Evolutionary conservation across 176 grass and related monocot genomes (phyloP).

Genomic region (Microstegium vimineum): DNA sequence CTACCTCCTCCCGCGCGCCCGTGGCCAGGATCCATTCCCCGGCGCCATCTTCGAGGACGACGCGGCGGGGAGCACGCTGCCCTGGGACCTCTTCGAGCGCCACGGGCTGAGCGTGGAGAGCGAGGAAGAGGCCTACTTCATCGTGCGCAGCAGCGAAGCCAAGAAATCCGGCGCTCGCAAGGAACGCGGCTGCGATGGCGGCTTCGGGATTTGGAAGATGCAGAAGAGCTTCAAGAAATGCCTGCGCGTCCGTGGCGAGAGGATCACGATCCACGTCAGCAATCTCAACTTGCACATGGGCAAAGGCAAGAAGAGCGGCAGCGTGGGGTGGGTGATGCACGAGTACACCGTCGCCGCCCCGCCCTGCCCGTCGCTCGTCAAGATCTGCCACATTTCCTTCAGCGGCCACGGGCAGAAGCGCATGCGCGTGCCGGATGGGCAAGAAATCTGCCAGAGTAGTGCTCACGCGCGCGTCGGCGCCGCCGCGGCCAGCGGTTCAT

Average conservation of each 20-base stretch:
- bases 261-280: not conserved
- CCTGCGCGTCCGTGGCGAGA: not conserved
- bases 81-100: conserved; percentile 7
- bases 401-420: conserved; percentile 18
- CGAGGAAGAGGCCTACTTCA: not conserved
- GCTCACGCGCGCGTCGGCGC: not conserved
- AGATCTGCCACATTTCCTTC: not conserved
- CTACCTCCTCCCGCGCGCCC: not conserved
- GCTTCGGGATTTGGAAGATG: not conserved
- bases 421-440: not conserved
- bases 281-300: not conserved
- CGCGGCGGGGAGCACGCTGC: not conserved
- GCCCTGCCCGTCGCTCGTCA: not conserved
- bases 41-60: not conserved
- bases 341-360: not conserved
- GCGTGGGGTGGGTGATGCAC: conserved; percentile 36
- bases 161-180: not conserved
- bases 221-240: not conserved
- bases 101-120: not conserved
- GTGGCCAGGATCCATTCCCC: not conserved
- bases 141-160: not conserved
- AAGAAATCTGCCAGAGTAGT: not conserved
- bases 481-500: too few species aligned
- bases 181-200: not conserved
- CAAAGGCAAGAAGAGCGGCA: not conserved